Conservation (phyloP, 768 basidiomycete species). For the Coprinopsis cinerea region DNA sequence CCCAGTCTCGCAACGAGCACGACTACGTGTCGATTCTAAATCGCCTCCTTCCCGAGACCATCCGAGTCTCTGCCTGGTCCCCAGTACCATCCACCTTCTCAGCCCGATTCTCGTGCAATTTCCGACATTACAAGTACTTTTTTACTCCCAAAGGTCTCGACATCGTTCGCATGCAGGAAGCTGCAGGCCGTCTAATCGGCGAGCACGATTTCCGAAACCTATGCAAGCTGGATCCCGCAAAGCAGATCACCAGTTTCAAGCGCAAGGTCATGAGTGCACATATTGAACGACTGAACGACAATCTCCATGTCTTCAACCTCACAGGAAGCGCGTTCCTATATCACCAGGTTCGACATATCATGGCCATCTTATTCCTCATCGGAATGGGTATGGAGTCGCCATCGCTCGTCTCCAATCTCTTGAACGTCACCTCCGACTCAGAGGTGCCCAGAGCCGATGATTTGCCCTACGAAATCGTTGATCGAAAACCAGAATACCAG, state of each 20-base stretch:
- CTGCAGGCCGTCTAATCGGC: constrained; percentile 67
- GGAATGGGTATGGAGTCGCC: constrained; percentile 32
- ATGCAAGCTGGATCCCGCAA: constrained; percentile 87
- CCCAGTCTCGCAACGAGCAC: constrained; percentile 40
- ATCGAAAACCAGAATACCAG: constrained; percentile 80
- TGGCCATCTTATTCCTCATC: constrained; percentile 17
- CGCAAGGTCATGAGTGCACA: constrained; percentile 31
- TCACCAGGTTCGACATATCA: constrained; percentile 47
- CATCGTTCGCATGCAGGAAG: constrained; percentile 68
- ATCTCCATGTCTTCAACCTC: constrained; percentile 44
- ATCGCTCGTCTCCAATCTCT: constrained; percentile 59
- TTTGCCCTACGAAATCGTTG: constrained; percentile 39
- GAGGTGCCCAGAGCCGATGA: constrained; percentile 30
- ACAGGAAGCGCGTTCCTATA: constrained; percentile 82
- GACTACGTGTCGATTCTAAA: constrained; percentile 81
- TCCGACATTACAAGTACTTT: constrained; percentile 97
- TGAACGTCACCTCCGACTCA: constrained; percentile 58
- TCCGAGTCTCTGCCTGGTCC: constrained; percentile 92
- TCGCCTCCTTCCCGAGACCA: constrained; percentile 79
- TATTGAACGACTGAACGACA: constrained; percentile 10
- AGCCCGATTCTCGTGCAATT: constrained; percentile 80
- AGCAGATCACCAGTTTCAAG: constrained; percentile 80
- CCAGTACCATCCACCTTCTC: constrained; percentile 77
- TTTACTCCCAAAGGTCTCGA: constrained; percentile 70
- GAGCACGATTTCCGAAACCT: constrained; percentile 95